phyloP scores from a whole-genome alignment of 2,329 filamentous ascomycete genomes.

The Cladosporium sp. region DNA sequence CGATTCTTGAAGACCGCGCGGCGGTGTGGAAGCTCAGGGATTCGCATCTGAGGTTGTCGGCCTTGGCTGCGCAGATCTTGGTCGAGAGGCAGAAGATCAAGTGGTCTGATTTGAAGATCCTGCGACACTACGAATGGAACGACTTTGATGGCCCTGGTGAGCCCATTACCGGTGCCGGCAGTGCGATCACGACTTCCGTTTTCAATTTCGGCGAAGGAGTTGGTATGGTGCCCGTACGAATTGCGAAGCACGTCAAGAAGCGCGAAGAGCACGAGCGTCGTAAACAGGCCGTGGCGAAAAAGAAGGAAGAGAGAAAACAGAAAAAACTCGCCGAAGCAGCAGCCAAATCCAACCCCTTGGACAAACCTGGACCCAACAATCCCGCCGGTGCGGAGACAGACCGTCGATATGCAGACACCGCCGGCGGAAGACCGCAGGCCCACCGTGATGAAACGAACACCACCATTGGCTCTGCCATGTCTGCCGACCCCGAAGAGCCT shows the following conservation, averaged over 20 bases:
- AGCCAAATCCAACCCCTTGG: background rate
- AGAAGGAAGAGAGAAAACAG: slow-evolving; percentile 24
- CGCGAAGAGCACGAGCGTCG: slow-evolving; percentile 49
- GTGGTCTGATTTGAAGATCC: slow-evolving; percentile 59
- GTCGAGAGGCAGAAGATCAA: slow-evolving; percentile 56
- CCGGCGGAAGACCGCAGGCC: slow-evolving; percentile 16
- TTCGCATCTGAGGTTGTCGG: slow-evolving; percentile 56
- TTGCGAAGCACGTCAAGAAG: slow-evolving; percentile 55
- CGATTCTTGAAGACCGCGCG: slow-evolving; percentile 57
- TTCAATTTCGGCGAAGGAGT: slow-evolving; percentile 59
- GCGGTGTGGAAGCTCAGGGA: slow-evolving; percentile 63
- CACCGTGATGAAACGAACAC: slow-evolving; percentile 20
- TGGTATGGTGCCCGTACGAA: slow-evolving; percentile 57
- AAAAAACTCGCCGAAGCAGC: slow-evolving; percentile 15
- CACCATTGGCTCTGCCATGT: slow-evolving; percentile 25
- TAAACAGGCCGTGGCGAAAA: slow-evolving; percentile 35
- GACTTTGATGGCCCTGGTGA: slow-evolving; percentile 73
- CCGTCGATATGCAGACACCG: slow-evolving; percentile 3
- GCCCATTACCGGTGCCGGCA: slow-evolving; percentile 62
- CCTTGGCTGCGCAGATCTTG: slow-evolving; percentile 61
- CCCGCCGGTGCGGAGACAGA: background rate
- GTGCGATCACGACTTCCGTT: slow-evolving; percentile 56
- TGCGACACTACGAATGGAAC: slow-evolving; percentile 68
- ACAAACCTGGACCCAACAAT: background rate
- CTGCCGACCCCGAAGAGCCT: slow-evolving; percentile 25